phyloP scores from a whole-genome alignment of 768 basidiomycete species.

The Cantharellus anzutake region DNA sequence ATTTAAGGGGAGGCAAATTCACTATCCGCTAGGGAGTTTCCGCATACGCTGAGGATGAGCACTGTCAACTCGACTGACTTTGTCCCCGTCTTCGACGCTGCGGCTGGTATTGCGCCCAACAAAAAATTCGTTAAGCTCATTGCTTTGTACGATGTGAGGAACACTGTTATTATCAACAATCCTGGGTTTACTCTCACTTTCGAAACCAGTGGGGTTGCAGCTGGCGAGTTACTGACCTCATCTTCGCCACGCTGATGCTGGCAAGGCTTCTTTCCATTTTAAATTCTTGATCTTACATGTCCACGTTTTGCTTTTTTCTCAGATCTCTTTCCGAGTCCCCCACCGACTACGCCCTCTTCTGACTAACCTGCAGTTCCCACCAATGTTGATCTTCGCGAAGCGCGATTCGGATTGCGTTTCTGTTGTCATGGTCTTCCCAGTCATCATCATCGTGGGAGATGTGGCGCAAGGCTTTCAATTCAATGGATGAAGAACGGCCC shows the following conservation, averaged over 20 bases:
- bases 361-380: no score
- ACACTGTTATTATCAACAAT: not conserved
- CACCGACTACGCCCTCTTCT: no score
- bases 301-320: no score
- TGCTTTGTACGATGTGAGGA: constrained; percentile 57
- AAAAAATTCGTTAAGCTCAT: constrained; percentile 90
- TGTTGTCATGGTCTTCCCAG: no score
- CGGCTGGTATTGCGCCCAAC: constrained; percentile 85
- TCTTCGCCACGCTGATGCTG: constrained; percentile 56
- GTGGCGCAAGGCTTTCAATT: no score
- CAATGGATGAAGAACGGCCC: no score
- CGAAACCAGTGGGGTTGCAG: constrained; percentile 86
- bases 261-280: not conserved
- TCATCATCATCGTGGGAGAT: no score
- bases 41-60: constrained; percentile 86
- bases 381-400: no score
- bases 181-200: not conserved
- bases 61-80: constrained; percentile 91
- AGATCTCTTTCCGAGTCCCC: no score
- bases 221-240: constrained; percentile 72
- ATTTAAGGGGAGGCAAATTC: not conserved
- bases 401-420: no score
- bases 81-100: constrained; percentile 84
- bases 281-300: no score
- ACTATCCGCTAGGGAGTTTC: constrained; percentile 35